Evolutionary conservation across 352 stramenopile genomes (phyloP).

Genomic region (Phytophthora sp.): DNA sequence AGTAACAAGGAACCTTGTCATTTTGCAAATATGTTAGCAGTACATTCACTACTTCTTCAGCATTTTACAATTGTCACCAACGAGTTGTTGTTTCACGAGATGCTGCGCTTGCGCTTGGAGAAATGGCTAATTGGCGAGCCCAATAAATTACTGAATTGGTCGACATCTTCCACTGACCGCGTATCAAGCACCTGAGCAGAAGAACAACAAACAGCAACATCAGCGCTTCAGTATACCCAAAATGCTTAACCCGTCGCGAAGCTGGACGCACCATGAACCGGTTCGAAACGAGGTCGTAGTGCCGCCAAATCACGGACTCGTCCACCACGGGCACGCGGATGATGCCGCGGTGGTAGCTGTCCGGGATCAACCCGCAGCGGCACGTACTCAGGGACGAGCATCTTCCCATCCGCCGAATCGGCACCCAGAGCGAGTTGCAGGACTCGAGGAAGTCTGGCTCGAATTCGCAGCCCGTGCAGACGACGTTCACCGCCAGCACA

Average conservation of each 20-base stretch:
- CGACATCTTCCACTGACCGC: slow-evolving; percentile 32
- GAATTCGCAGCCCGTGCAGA: slow-evolving; percentile 74
- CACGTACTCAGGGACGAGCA: slow-evolving; percentile 62
- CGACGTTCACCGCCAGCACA: slow-evolving; percentile 65
- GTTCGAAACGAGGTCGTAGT: slow-evolving; percentile 68
- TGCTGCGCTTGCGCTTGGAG: slow-evolving; percentile 40
- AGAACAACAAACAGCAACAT: not conserved
- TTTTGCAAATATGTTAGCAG: slow-evolving; percentile 23
- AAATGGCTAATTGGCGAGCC: slow-evolving; percentile 26
- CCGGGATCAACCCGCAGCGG: slow-evolving; percentile 72
- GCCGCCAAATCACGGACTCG: slow-evolving; percentile 75
- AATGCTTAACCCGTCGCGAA: too few species aligned
- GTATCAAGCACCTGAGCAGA: slow-evolving; percentile 41
- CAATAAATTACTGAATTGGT: slow-evolving; percentile 42
- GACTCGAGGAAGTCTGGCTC: slow-evolving; percentile 79
- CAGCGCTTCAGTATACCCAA: slow-evolving; percentile 1
- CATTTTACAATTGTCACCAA: not conserved
- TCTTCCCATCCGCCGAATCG: slow-evolving; percentile 58
- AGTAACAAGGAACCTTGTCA: slow-evolving; percentile 1
- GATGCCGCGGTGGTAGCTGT: slow-evolving; percentile 74
- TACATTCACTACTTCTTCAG: slow-evolving; percentile 4
- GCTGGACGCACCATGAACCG: slow-evolving; percentile 68
- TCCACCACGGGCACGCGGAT: slow-evolving; percentile 75
- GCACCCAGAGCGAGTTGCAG: slow-evolving; percentile 69
- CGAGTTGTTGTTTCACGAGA: slow-evolving; percentile 26